phyloP scores from a whole-genome alignment of 2,329 filamentous ascomycete genomes.

The Cladobotryum protrusum region DNA sequence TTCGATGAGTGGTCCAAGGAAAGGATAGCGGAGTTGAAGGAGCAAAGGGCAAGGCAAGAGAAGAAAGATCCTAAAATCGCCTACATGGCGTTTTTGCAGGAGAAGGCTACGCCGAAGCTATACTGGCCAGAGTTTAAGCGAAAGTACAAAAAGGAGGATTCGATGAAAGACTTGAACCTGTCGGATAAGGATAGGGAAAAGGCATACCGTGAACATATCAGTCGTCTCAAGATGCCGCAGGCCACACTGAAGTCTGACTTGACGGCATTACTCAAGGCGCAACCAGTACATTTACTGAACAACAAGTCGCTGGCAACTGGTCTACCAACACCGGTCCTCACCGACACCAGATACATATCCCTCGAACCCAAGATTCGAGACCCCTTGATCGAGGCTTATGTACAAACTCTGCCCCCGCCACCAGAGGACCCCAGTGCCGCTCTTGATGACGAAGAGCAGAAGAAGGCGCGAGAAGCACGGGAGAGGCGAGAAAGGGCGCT shows the following conservation, averaged over 20 bases:
- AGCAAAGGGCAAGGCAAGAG: slow-evolving; percentile 66
- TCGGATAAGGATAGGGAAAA: slow-evolving; percentile 75
- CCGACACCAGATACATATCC: slow-evolving; percentile 65
- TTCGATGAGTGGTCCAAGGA: slow-evolving; percentile 81
- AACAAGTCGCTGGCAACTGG: slow-evolving; percentile 48
- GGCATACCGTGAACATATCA: slow-evolving; percentile 68
- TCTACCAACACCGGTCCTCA: slow-evolving; percentile 56
- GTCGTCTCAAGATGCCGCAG: slow-evolving; percentile 58
- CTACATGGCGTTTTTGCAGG: slow-evolving; percentile 75
- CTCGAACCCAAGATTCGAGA: slow-evolving; percentile 57
- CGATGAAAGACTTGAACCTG: slow-evolving; percentile 69
- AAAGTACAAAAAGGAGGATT: slow-evolving; percentile 75
- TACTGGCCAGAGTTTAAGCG: slow-evolving; percentile 97
- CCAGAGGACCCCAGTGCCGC: slow-evolving; percentile 38
- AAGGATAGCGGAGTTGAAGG: slow-evolving; percentile 65
- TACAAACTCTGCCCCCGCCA: slow-evolving; percentile 56
- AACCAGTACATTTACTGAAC: slow-evolving; percentile 55
- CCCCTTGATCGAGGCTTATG: slow-evolving; percentile 58
- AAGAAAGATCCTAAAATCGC: slow-evolving; percentile 78
- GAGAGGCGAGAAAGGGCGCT: slow-evolving; percentile 60
- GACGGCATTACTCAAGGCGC: slow-evolving; percentile 54
- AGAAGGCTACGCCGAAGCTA: slow-evolving; percentile 79
- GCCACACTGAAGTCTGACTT: slow-evolving; percentile 65
- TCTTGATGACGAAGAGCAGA: slow-evolving; percentile 45
- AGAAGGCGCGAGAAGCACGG: slow-evolving; percentile 45